Base-by-base conservation (phyloP, 2,329 filamentous ascomycete genomes). In the Fulvia fulva region DNA sequence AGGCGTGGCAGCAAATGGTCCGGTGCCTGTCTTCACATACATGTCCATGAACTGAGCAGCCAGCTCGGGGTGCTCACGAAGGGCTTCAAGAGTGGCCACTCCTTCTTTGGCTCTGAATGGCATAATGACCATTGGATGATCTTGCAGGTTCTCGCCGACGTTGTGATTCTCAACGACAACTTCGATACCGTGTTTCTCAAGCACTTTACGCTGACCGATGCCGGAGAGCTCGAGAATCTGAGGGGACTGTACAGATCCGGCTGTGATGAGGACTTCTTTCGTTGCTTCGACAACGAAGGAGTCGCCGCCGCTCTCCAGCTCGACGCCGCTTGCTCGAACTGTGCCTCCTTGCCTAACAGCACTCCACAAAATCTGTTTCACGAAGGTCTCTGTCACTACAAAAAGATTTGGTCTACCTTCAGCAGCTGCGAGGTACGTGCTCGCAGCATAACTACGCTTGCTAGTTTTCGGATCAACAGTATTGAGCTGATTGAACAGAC, bases 221-320 rank as follows among this genome's bases (percentile, higher is more conserved):
- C 82, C 82, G 0, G 81, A 83, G 11, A 74, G 73, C 58, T 83
- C 77, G 1, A 84, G 75, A 16, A 84, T 77, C 1, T 79, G 71
- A 1, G 82, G 81, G 7, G 78, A 80, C 57, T 78, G 75, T 53
- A 83, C 73, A 2, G 81, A 70, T 0, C 82, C 82, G 0, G 77
- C 77, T 0, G 78, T 79, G 23, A 77, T 3, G 19, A 59, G 45
- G 23, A 59, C 57, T 53, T 59, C 57, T 26, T 45, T 14, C 84
- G 84, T 60, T 5, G 73, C 73, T 12, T 59, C 65, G 26, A 75
- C 67, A 2, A 64, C 56, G 19, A 73, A 67, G 5, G 70, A 67
- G 6, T 70, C 56, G 1, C 75, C 77, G 6, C 68, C 66, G 25
- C 73, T 67, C 11, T 62, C 69, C 61, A 82, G 79, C 16, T 72